A percentile compares a stretch with the other conserved stretches of the same genome.
These are phyloP conservation scores for Paraglomus brasilianum DNA, from an alignment of 192 early-diverging fungal genomes.

Conservation along the genomic window DNA sequence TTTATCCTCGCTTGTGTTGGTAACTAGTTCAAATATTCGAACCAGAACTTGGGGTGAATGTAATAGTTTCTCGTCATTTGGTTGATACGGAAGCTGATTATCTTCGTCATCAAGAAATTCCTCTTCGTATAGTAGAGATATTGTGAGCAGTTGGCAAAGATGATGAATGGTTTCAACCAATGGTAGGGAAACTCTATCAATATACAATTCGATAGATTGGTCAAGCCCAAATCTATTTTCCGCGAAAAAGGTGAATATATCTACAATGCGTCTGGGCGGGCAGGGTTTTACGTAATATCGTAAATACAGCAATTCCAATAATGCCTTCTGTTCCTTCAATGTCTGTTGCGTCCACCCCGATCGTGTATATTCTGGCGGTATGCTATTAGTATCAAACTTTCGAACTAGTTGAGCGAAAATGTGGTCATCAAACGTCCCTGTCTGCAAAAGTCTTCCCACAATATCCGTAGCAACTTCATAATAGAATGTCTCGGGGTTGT, in stretches of 20 bases:
- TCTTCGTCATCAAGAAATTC: too few species aligned
- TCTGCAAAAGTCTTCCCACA: background rate
- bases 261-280: background rate
- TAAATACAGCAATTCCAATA: slow-evolving; percentile 17
- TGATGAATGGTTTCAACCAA: background rate
- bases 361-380: background rate
- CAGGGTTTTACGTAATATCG: background rate
- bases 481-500: slow-evolving; percentile 2
- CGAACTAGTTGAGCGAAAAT: slow-evolving; percentile 17
- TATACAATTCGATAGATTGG: background rate
- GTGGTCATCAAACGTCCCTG: background rate
- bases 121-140: background rate
- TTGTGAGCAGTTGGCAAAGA: slow-evolving; percentile 12
- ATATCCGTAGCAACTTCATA: slow-evolving; percentile 1
- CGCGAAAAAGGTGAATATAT: background rate
- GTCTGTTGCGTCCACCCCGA: slow-evolving; percentile 5
- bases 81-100: background rate
- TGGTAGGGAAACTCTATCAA: background rate
- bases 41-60: background rate
- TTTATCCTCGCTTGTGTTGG: background rate
- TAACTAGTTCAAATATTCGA: background rate
- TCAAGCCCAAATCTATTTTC: slow-evolving; percentile 14
- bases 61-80: background rate
- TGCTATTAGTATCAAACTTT: background rate
- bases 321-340: slow-evolving; percentile 15